Conservation (phyloP, 1,139 yeast genomes). For the Arxiozyma heterogenica region DNA sequence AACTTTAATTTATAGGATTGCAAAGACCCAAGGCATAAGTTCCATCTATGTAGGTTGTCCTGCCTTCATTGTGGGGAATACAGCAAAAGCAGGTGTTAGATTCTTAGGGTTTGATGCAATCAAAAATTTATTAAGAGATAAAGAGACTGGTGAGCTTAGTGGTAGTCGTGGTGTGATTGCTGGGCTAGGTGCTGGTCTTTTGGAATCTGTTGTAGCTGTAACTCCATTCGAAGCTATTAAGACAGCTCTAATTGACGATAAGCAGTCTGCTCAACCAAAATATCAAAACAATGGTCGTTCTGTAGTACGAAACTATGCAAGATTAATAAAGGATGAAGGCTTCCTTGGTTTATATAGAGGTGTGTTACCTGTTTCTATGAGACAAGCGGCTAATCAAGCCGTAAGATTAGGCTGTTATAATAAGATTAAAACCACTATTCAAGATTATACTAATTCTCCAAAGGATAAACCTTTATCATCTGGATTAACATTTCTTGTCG, state of each 20-base stretch:
- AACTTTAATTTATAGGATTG: conserved; percentile 63
- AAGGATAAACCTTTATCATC: conserved; percentile 71
- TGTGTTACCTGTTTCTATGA: conserved; percentile 79
- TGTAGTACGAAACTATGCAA: conserved; percentile 23
- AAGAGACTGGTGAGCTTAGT: conserved; percentile 67
- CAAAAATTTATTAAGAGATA: conserved; percentile 67
- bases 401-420: conserved; percentile 91
- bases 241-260: conserved; percentile 91
- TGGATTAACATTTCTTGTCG: conserved; percentile 74
- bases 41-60: conserved; percentile 95
- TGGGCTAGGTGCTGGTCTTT: conserved; percentile 90
- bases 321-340: conserved; percentile 67
- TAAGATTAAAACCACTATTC: conserved; percentile 73
- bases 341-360: conserved; percentile 80
- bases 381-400: conserved; percentile 94
- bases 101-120: conserved; percentile 88
- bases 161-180: conserved; percentile 90
- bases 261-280: conserved; percentile 63
- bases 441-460: conserved; percentile 56
- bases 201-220: conserved; percentile 87
- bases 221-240: conserved; percentile 97
- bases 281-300: conserved; percentile 67
- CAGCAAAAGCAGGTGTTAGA: conserved; percentile 89
- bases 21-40: conserved; percentile 67
- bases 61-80: conserved; percentile 91